Evolutionary conservation across 2,329 filamentous ascomycete genomes (phyloP), one percentile per base, ranked within the genome.

Genomic region (Fusarium hostae): DNA sequence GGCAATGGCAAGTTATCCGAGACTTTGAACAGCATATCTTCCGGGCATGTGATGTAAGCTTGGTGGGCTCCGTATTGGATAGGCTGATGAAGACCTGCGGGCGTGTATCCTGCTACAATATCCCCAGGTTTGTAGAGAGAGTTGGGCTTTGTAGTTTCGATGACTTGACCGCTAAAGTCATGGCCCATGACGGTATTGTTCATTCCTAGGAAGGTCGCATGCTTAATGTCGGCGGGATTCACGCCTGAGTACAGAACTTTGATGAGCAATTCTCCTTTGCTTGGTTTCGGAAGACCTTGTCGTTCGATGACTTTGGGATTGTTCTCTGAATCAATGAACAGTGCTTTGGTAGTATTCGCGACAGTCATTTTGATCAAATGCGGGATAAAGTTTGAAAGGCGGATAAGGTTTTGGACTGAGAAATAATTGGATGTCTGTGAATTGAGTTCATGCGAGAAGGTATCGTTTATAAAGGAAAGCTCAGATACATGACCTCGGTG

Each of bases 351-450:
- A 7, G 28, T 50, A 7, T 18, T 32, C 3, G n/a, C 3, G 2
- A 3, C 5, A 24, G 28, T 5, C 45, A 50, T 48, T 48, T 13
- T 32, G 0, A 6, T 2, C 6, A 12, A 2, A 7, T 5, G 18
- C 8, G 4, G 26, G 20, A 9, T 2, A 11, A 8, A 6, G 18
- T 11, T 16, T 2, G 2, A 1, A 5, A 5, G 26, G 1, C 8
- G 4, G 8, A 7, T 8, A n/a, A 45, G 6, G n/a, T 11, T 5
- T 8, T 5, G 10, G 20, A 4, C 5, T 22, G 10, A 2, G 9
- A 32, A 13, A 6, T 22, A 12, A 6, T 12, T 7, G 3, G 9
- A 8, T 18, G 9, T 12, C 3, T 48, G 7, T 6, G 6, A 11
- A 11, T 8, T 16, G 4, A 16, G 6, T 28, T 6, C 8, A n/a